Conservation (phyloP, 257 asterid genomes). For the Solanum pennellii region DNA sequence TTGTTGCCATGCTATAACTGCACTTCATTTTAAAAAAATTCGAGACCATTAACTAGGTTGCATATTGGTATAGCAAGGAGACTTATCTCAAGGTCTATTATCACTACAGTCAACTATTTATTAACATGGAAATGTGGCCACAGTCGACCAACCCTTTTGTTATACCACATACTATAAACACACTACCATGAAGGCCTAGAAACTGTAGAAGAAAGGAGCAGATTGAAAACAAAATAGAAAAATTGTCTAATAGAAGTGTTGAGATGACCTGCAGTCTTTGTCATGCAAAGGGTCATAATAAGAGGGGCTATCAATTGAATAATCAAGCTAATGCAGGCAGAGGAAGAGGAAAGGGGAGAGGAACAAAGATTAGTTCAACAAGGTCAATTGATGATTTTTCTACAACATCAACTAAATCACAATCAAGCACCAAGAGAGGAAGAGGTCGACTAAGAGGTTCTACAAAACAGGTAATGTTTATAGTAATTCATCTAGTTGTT, state of each 20-base stretch:
- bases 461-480: no score
- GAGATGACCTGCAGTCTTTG: background rate
- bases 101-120: background rate
- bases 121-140: background rate
- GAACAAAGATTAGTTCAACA: background rate
- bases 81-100: background rate
- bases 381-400: background rate
- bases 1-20: background rate
- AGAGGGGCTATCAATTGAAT: background rate
- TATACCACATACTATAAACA: background rate
- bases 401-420: background rate
- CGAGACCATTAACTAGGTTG: background rate
- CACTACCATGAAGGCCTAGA: background rate
- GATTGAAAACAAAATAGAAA: background rate
- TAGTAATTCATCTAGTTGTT: background rate
- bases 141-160: background rate
- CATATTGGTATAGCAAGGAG: background rate
- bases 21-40: no score
- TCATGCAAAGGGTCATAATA: background rate
- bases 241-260: background rate
- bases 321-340: background rate
- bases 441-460: background rate
- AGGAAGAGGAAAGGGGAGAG: background rate
- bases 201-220: background rate
- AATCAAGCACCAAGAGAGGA: background rate